These are phyloP conservation scores for Xylaria grammica DNA, from an alignment of 495 filamentous ascomycete genomes.

Conservation along the genomic window DNA sequence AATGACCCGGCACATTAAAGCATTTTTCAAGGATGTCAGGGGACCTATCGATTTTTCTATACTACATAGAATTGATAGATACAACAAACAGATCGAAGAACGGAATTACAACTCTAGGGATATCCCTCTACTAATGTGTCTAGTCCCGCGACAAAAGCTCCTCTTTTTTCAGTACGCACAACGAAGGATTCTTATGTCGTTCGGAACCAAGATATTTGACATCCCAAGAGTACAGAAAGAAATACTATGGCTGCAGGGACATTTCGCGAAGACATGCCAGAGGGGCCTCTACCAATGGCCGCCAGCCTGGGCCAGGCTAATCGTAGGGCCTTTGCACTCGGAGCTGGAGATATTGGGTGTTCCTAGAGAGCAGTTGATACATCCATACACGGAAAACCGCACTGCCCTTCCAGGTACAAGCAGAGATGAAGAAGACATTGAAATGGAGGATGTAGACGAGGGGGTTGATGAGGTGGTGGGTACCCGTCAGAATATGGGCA, in stretches of 20 bases:
- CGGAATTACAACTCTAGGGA: background rate
- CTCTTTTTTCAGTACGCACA: slow-evolving; percentile 2
- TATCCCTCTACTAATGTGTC: background rate
- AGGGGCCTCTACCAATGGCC: slow-evolving; percentile 9
- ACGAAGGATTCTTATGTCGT: background rate
- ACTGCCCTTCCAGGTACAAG: background rate
- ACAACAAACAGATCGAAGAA: background rate
- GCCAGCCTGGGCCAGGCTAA: background rate
- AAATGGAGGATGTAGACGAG: background rate
- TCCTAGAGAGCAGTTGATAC: background rate
- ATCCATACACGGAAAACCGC: background rate
- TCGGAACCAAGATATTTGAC: background rate
- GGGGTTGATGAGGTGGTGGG: background rate
- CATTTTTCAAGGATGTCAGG: background rate
- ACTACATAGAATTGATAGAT: background rate
- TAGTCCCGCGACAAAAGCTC: slow-evolving; percentile 3
- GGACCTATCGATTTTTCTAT: background rate
- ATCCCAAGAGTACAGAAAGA: background rate
- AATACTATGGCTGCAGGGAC: background rate
- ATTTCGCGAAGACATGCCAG: slow-evolving; percentile 1
- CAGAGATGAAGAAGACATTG: background rate
- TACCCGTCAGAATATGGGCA: background rate
- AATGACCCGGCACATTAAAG: background rate
- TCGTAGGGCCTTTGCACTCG: background rate
- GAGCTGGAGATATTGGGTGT: background rate